Percentiles rank a stretch among this genome's conserved stretches.
phyloP scores from a whole-genome alignment of 495 filamentous ascomycete genomes.

The Aspergillus funiculosus region DNA sequence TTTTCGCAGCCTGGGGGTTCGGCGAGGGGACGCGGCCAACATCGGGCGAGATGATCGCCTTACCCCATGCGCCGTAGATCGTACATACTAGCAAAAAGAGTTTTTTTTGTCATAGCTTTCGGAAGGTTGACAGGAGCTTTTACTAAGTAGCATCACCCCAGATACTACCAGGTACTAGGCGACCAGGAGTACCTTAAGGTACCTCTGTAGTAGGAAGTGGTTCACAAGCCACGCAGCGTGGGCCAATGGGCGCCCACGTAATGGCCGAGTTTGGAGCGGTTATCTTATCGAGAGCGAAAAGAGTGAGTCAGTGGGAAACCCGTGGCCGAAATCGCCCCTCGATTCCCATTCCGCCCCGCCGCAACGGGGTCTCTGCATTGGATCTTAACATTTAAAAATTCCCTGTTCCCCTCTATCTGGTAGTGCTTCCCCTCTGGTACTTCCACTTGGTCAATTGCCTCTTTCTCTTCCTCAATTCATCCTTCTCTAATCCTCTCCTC shows the following conservation, averaged over 20 bases:
- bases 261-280: constrained; percentile 5
- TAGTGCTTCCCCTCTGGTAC: no score
- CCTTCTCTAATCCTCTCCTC: constrained; percentile 10
- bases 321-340: constrained; percentile 42
- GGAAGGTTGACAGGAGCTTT: no score
- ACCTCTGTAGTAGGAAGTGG: no score
- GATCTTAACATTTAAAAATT: constrained; percentile 32
- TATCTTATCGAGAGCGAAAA: constrained; percentile 41
- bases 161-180: no score
- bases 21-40: no score
- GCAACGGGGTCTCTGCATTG: constrained; percentile 7
- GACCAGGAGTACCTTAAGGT: no score
- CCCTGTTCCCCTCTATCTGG: constrained; percentile 20
- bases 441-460: constrained; percentile 10
- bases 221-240: background rate
- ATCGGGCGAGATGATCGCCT: background rate
- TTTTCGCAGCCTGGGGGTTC: no score
- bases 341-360: constrained; percentile 30
- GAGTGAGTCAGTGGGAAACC: constrained; percentile 27
- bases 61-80: constrained; percentile 2
- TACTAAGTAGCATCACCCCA: no score
- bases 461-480: constrained; percentile 11
- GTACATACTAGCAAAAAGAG: background rate
- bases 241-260: constrained; percentile 13
- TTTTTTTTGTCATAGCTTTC: background rate